phyloP scores from a whole-genome alignment of 75 land plant species.

The Pinus tabuliformis region DNA sequence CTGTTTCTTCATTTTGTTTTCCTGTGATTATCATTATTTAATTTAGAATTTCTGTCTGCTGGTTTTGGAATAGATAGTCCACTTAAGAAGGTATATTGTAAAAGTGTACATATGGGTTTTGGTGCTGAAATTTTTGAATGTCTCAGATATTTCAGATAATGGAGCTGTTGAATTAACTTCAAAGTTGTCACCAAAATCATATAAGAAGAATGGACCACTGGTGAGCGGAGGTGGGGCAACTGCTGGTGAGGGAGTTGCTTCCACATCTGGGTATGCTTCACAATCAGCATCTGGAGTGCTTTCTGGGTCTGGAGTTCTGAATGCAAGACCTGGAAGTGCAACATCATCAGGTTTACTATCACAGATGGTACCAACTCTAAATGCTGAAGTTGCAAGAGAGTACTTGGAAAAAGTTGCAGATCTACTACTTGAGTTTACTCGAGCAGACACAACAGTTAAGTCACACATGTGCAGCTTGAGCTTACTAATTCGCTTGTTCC shows the following conservation, averaged over 20 bases:
- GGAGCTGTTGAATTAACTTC: constrained; percentile 32
- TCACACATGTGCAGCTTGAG: constrained; percentile 86
- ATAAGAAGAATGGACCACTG: constrained; percentile 28
- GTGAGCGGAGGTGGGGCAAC: constrained; percentile 9
- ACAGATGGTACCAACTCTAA: constrained; percentile 72
- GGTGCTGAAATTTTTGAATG: not conserved
- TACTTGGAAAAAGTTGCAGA: constrained; percentile 95
- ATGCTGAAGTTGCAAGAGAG: constrained; percentile 90
- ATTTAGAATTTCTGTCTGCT: not conserved
- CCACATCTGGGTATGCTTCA: constrained; percentile 76
- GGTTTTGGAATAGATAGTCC: not conserved
- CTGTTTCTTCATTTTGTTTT: not conserved
- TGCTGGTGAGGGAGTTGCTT: constrained; percentile 50
- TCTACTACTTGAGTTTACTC: constrained; percentile 88
- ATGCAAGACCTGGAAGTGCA: constrained; percentile 88
- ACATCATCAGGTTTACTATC: constrained; percentile 93
- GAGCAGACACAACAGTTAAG: constrained; percentile 83
- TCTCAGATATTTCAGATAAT: constrained; percentile 31
- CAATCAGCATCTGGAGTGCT: constrained; percentile 88
- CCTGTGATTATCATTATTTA: not conserved
- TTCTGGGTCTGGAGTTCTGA: constrained; percentile 93
- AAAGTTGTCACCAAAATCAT: constrained; percentile 28
- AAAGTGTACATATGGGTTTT: not conserved
- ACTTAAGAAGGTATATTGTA: not conserved
- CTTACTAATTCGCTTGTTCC: constrained; percentile 84